These are phyloP conservation scores for Annona squamosa DNA, from an alignment of 164 flowering plant genomes.

Conservation along the genomic window DNA sequence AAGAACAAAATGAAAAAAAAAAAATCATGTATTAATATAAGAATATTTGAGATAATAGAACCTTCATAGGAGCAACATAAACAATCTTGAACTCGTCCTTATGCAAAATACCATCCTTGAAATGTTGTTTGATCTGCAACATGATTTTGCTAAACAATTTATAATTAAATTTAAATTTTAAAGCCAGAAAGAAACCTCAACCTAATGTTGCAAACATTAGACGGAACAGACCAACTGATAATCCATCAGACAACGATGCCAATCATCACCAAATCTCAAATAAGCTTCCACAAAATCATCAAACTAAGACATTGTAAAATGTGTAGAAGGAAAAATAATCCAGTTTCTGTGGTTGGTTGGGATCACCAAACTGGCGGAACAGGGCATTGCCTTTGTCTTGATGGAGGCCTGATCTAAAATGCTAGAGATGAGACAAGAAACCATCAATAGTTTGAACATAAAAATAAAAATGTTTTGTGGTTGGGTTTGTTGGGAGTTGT, in stretches of 20 bases:
- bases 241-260: background rate
- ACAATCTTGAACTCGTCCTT: constrained; percentile 92
- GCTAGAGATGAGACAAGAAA: background rate
- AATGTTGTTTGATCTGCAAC: constrained; percentile 85
- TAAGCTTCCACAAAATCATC: background rate
- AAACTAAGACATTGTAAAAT: background rate
- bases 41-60: constrained; percentile 12
- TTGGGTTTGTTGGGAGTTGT: too few relatives aligned
- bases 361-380: background rate
- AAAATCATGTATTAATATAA: background rate
- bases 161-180: background rate
- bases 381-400: background rate
- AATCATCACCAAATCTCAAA: background rate
- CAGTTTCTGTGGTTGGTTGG: background rate
- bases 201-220: background rate
- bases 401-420: background rate
- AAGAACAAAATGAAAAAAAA: constrained; percentile 5
- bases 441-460: background rate
- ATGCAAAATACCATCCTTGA: constrained; percentile 86
- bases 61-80: constrained; percentile 99
- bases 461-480: too few relatives aligned
- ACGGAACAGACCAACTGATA: too few relatives aligned
- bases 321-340: too few relatives aligned
- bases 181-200: background rate
- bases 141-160: constrained; percentile 8